Conservation (phyloP, 352 stramenopile genomes). For the Phytophthora pseudosyringae region DNA sequence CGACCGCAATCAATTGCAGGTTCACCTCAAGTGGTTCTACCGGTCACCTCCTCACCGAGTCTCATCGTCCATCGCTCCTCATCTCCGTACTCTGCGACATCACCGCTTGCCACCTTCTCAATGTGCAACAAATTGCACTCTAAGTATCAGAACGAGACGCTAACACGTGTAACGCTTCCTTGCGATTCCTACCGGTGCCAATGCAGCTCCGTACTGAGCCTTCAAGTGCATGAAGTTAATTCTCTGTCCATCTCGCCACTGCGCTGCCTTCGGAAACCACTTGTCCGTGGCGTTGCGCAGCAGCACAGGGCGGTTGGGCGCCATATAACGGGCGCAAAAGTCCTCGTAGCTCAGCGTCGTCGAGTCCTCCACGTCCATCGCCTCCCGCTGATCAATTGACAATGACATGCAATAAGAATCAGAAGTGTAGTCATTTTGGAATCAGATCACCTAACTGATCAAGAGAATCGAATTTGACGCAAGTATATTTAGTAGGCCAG, state of each 20-base stretch:
- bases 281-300: slow-evolving; percentile 60
- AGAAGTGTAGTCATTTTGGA: too few relatives aligned
- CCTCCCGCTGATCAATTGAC: too few relatives aligned
- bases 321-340: slow-evolving; percentile 82
- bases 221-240: slow-evolving; percentile 59
- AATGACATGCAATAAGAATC: background rate
- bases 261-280: slow-evolving; percentile 34
- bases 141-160: background rate
- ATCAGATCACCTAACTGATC: slow-evolving; percentile 8
- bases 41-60: slow-evolving; percentile 46
- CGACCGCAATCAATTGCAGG: slow-evolving; percentile 5
- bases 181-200: slow-evolving; percentile 52
- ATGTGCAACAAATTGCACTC: background rate
- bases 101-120: slow-evolving; percentile 65
- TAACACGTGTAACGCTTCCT: background rate
- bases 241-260: slow-evolving; percentile 31
- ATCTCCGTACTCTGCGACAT: slow-evolving; percentile 62
- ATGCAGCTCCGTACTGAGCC: slow-evolving; percentile 50
- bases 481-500: too few relatives aligned
- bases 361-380: slow-evolving; percentile 69
- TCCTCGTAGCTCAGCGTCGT: slow-evolving; percentile 60
- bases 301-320: slow-evolving; percentile 68
- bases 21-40: background rate
- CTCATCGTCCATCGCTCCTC: slow-evolving; percentile 65
- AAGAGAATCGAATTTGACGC: too few relatives aligned